Base-by-base conservation (phyloP, 2,329 filamentous ascomycete species). In the Botrytis elliptica region DNA sequence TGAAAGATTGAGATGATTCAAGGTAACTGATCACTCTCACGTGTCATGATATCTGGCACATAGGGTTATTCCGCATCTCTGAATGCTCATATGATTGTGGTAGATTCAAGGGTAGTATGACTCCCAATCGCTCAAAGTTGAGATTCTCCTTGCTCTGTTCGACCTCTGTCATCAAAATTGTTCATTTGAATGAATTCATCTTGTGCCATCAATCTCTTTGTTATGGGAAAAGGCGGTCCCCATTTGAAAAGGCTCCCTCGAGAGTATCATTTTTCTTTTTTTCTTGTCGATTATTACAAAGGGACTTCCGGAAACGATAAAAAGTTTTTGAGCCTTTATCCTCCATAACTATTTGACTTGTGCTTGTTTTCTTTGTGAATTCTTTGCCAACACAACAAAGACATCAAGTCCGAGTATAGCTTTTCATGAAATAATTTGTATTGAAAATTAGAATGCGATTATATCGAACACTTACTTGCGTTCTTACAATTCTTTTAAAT, bases 401-500 rank as follows among this genome's bases (percentile, higher is more conserved):
- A 68, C 18, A 33, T 42, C 66, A 57, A 29, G 36, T 55, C 33
- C 18, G 5, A 55, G 36, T 25, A 25, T 14, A 57, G 36, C 40
- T n/a, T 68, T 29, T 8, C 18, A 20, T 5, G 3, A 12, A n/a
- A 7, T 18, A 4, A 42, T 5, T 9, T 16, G 40, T 57, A 1
- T 68, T 42, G 20, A 42, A 12, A 16, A 3, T 57, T 12, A 25
- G 42, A 25, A 20, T 25, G 33, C 10, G 25, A 22, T n/a, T 16
- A 8, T 22, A 4, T 57, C 9, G 18, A 68, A 22, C 40, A 68
- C 4, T 18, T 40, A 14, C 4, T 42, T 36, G 29, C 6, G 2
- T 25, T 12, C 9, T 8, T 9, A n/a, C 9, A 10, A 14, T 33
- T 57, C 10, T 33, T 33, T 3, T 25, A 1, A 42, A 22, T 0